These are phyloP conservation scores for Hypoxylon sp. DNA, from an alignment of 2,329 filamentous ascomycete species.

Conservation along the genomic window DNA sequence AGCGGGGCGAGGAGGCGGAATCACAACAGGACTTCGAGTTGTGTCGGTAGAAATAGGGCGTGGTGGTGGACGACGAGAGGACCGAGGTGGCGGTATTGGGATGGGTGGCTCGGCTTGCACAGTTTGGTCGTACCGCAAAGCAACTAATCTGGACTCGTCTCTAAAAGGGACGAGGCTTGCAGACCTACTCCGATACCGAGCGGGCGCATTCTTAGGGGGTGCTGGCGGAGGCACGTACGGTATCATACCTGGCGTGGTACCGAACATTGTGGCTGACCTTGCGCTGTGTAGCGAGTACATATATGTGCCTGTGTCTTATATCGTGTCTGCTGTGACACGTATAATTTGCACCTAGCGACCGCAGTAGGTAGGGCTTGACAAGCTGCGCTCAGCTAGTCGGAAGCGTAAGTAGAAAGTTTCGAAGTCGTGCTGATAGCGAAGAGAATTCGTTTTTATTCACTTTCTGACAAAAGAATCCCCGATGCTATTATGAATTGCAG, in stretches of 20 bases:
- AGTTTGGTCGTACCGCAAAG: slow-evolving; percentile 73
- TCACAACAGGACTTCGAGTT: slow-evolving; percentile 54
- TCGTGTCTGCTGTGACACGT: slow-evolving; percentile 27
- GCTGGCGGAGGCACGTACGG: slow-evolving; percentile 36
- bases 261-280: slow-evolving; percentile 42
- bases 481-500: slow-evolving; percentile 12
- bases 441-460: slow-evolving; percentile 11
- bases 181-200: slow-evolving; percentile 60
- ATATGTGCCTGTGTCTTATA: slow-evolving; percentile 18
- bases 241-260: slow-evolving; percentile 38
- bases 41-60: slow-evolving; percentile 49
- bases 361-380: slow-evolving; percentile 25
- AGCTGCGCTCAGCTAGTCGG: slow-evolving; percentile 14
- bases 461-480: neutral
- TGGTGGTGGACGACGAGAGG: slow-evolving; percentile 55
- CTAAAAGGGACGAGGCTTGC: slow-evolving; percentile 59
- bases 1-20: slow-evolving; percentile 56
- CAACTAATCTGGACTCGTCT: slow-evolving; percentile 66
- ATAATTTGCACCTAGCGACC: slow-evolving; percentile 28
- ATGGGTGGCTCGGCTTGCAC: slow-evolving; percentile 71
- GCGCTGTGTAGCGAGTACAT: slow-evolving; percentile 28
- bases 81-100: slow-evolving; percentile 63
- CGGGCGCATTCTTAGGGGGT: slow-evolving; percentile 54
- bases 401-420: neutral
- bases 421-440: neutral